Evolutionary conservation across 371 early-diverging fungal genomes (phyloP).

Genomic region (Mucor sp.): DNA sequence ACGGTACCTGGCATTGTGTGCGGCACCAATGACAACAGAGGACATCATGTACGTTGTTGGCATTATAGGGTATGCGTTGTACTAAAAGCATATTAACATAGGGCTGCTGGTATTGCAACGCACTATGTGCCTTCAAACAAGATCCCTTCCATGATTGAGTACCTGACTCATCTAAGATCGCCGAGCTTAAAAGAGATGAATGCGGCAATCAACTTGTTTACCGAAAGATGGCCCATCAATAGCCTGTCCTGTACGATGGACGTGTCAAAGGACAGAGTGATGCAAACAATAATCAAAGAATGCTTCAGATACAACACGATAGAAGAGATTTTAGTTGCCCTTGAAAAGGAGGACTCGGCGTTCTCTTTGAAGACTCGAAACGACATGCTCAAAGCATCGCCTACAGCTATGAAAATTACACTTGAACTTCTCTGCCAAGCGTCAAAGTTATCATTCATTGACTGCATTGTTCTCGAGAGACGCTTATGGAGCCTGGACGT

Average conservation of each 20-base stretch:
- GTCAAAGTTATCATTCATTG: constrained; percentile 30
- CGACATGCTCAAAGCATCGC: constrained; percentile 66
- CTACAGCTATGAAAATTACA: constrained; percentile 81
- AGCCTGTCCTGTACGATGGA: not conserved
- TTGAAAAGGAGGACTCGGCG: not conserved
- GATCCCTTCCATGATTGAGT: constrained; percentile 69
- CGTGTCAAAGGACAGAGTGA: not conserved
- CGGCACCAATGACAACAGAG: constrained; percentile 68
- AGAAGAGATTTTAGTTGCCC: not conserved
- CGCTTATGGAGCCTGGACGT: constrained; percentile 65
- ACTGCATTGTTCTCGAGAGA: constrained; percentile 70
- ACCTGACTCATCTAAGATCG: constrained; percentile 72
- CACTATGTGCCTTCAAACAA: constrained; percentile 87
- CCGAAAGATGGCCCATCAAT: constrained; percentile 26
- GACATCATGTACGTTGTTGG: constrained; percentile 49
- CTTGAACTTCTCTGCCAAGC: constrained; percentile 74
- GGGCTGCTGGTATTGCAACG: constrained; percentile 82
- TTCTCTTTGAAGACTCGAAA: constrained; percentile 46
- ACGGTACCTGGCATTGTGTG: constrained; percentile 87
- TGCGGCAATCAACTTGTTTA: constrained; percentile 83
- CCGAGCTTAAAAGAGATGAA: constrained; percentile 75
- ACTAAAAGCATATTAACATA: constrained; percentile 1
- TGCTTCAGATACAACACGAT: not conserved
- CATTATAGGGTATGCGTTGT: no score
- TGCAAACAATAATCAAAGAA: not conserved